Conservation (phyloP, 768 basidiomycete genomes). For the Xerocomellus intermedius region DNA sequence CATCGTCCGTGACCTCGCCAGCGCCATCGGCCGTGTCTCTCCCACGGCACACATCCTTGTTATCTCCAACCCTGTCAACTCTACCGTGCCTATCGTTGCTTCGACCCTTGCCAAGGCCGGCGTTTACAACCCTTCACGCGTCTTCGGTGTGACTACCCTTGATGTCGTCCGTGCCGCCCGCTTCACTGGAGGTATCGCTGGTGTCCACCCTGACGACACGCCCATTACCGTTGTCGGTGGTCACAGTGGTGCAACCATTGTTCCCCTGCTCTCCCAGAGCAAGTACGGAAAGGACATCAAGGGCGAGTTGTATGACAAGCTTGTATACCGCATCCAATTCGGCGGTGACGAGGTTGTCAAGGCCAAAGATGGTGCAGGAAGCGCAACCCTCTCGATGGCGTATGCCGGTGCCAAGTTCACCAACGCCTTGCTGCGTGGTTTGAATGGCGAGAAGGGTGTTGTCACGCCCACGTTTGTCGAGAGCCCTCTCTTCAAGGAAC, state of each 20-base stretch:
- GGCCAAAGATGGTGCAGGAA: conserved; percentile 88
- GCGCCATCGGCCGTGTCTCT: conserved; percentile 78
- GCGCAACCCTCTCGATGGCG: conserved; percentile 76
- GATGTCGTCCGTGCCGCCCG: conserved; percentile 96
- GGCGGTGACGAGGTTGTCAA: conserved; percentile 99
- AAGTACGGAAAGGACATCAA: conserved; percentile 64
- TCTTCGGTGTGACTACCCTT: conserved; percentile 98
- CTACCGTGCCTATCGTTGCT: conserved; percentile 96
- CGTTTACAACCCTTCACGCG: conserved; percentile 81
- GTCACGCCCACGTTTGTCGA: conserved; percentile 85
- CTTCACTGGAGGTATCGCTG: conserved; percentile 75
- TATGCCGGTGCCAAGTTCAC: conserved; percentile 76
- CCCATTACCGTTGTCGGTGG: conserved; percentile 89
- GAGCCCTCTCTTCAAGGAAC: conserved; percentile 77
- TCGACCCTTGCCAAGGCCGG: conserved; percentile 88
- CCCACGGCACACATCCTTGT: conserved; percentile 93
- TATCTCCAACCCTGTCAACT: conserved; percentile 99
- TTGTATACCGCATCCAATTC: conserved; percentile 93
- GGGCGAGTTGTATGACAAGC: conserved; percentile 70
- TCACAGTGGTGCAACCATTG: conserved; percentile 96
- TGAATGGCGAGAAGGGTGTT: conserved; percentile 66
- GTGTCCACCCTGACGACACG: conserved; percentile 62
- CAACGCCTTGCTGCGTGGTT: conserved; percentile 54
- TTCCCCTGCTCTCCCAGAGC: conserved; percentile 90
- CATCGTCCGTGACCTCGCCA: conserved; percentile 94